Evolutionary conservation across 768 basidiomycete species (phyloP), one percentile per base, ranked within the genome.

Genomic region (Chlorophyllum brunneum): DNA sequence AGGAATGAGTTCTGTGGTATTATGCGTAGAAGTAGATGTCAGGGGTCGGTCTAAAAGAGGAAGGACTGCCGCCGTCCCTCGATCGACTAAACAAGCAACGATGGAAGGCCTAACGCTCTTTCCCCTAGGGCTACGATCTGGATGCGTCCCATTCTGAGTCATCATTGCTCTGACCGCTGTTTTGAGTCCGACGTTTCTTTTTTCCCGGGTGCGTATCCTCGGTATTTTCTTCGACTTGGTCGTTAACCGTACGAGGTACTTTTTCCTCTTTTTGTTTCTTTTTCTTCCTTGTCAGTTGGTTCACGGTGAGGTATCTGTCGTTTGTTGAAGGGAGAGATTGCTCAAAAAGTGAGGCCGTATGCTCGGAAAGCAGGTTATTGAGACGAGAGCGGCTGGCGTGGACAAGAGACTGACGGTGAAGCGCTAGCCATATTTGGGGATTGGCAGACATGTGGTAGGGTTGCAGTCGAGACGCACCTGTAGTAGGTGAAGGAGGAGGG

Each of bases 381-480:
- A 53, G 51, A 5, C 43, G 36, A 22, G 51, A 45, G 20, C 44
- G 43, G 5, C 43, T 53, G 8, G 34, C 15, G 8, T 40, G 18
- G 8, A 24, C 44, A 6, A 53, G 33, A 8, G 26, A 26, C 20
- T 46, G 44, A 15, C 44, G 43, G 16, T 24, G 27, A 24, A 53
- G 24, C 7, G 43, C 51, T 53, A 16, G 4, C 24, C 15, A 15
- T n/a, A 27, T 39, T 13, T 3, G 27, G 18, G 4, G 7, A 15
- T 29, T 5, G 33, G 26, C 30, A 16, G 22, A n/a, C 26, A 9
- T 16, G n/a, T 18, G 15, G 7, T 5, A 8, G 22, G n/a, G 6
- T 23, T 39, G 8, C 2, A 30, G 6, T 20, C 18, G 24, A 31
- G 34, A 20, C 43, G 20, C 5, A 53, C 51, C 26, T 30, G 43